Evolutionary conservation across 805 yeast species (phyloP).

Genomic region (Teunomyces lycoperdinae): DNA sequence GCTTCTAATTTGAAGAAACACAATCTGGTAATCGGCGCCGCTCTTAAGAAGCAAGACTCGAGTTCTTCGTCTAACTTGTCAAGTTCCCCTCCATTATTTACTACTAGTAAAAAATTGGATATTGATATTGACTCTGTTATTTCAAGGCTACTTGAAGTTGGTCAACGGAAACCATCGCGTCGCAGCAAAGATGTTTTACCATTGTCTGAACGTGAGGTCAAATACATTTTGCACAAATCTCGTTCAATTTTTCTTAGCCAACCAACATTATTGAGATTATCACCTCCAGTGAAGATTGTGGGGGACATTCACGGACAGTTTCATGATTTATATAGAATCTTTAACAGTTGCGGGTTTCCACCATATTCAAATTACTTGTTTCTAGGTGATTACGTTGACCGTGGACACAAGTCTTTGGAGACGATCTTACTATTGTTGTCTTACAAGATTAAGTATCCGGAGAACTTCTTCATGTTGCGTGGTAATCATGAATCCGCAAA

Average conservation of each 20-base stretch:
- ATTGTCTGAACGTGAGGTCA: conserved; percentile 52
- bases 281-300: conserved; percentile 79
- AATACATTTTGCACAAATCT: conserved; percentile 54
- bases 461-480: conserved; percentile 57
- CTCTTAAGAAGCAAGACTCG: conserved; percentile 10
- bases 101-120: conserved; percentile 20
- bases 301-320: conserved; percentile 80
- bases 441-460: conserved; percentile 57
- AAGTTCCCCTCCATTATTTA: conserved; percentile 21
- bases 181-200: conserved; percentile 46
- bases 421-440: conserved; percentile 51
- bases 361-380: conserved; percentile 55
- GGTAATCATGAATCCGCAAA: conserved; percentile 61
- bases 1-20: conserved; percentile 11
- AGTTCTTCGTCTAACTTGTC: conserved; percentile 17
- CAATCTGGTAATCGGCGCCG: conserved; percentile 5
- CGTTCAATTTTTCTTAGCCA: conserved; percentile 60
- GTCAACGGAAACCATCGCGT: conserved; percentile 20
- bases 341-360: conserved; percentile 59
- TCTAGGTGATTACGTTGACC: conserved; percentile 58
- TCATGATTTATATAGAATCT: conserved; percentile 51
- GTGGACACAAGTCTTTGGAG: conserved; percentile 58
- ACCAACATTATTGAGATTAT: conserved; percentile 61
- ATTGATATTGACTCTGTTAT: conserved; percentile 63
- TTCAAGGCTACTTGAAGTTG: conserved; percentile 54